Conservation (phyloP, 306 rosid genomes). For the Gynostemma pentaphyllum region DNA sequence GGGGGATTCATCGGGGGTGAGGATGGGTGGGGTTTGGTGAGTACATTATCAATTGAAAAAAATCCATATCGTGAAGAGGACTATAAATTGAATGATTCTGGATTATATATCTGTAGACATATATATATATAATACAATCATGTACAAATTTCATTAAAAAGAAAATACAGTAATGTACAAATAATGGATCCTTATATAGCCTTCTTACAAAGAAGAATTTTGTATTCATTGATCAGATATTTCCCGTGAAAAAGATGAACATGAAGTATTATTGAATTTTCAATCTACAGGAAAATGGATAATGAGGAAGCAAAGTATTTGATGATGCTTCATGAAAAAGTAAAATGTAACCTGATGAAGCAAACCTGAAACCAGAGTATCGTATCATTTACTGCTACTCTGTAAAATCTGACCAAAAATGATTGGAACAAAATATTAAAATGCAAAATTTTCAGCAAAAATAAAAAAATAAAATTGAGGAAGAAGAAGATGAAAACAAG, state of each 20-base stretch:
- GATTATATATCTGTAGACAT: not conserved
- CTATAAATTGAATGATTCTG: no score
- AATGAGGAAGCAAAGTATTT: not conserved
- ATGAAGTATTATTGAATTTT: not conserved
- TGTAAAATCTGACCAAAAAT: constrained; percentile 55
- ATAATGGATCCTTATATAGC: not conserved
- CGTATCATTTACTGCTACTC: constrained; percentile 56
- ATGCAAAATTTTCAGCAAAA: no score
- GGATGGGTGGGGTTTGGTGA: no score
- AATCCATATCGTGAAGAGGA: no score
- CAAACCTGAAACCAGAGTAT: constrained; percentile 99
- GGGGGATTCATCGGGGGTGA: no score
- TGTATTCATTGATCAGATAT: not conserved
- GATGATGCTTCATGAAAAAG: constrained; percentile 4
- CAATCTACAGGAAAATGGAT: not conserved
- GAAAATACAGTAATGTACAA: not conserved
- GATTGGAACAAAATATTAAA: not conserved
- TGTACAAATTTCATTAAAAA: not conserved
- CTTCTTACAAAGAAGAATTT: not conserved
- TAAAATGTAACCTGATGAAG: constrained; percentile 76
- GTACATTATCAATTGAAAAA: no score
- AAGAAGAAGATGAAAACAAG: not conserved
- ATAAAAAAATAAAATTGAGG: not conserved
- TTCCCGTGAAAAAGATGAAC: not conserved
- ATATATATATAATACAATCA: not conserved